These are phyloP conservation scores for Moesziomyces parantarcticus DNA, from an alignment of 1,284 basidiomycete species.

Conservation along the genomic window DNA sequence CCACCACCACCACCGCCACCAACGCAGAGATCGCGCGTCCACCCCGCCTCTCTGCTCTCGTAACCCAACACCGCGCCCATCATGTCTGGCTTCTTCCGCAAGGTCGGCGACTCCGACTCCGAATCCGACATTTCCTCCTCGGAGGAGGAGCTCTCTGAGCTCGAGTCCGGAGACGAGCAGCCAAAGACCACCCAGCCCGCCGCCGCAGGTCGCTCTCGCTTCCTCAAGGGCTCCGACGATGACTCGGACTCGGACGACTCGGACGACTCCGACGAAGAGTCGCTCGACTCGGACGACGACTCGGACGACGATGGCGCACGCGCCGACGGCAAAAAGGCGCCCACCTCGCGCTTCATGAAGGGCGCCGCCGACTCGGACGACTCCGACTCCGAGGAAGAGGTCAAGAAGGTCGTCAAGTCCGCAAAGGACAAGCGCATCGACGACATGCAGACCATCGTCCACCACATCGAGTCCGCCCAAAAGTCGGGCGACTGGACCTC, in stretches of 20 bases:
- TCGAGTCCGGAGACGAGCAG: constrained; percentile 63
- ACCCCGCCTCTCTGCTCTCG: constrained; percentile 28
- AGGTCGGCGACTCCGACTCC: constrained; percentile 65
- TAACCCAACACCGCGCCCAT: constrained; percentile 2
- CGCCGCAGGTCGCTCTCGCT: constrained; percentile 45
- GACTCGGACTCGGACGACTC: constrained; percentile 55
- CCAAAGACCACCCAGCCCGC: constrained; percentile 49
- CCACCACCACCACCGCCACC: constrained; percentile 1
- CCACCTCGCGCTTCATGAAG: constrained; percentile 66
- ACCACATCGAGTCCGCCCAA: constrained; percentile 90
- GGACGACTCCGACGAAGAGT: constrained; percentile 54
- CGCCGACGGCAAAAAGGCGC: constrained; percentile 46
- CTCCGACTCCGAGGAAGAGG: constrained; percentile 78
- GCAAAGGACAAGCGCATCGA: constrained; percentile 87
- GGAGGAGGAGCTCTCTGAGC: constrained; percentile 66
- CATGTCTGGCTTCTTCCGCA: constrained; percentile 68
- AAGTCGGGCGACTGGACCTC: constrained; percentile 94
- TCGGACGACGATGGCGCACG: constrained; percentile 47
- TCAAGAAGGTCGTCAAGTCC: constrained; percentile 79
- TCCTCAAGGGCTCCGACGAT: constrained; percentile 52
- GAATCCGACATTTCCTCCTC: constrained; percentile 64
- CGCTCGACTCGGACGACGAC: constrained; percentile 50
- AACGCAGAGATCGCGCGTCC: constrained; percentile 22
- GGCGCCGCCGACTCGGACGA: constrained; percentile 68
- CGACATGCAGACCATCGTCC: constrained; percentile 87